Evolutionary conservation across 164 flowering plant species (phyloP), one percentile per base, ranked within the genome.

Genomic region (Saururus chinensis): DNA sequence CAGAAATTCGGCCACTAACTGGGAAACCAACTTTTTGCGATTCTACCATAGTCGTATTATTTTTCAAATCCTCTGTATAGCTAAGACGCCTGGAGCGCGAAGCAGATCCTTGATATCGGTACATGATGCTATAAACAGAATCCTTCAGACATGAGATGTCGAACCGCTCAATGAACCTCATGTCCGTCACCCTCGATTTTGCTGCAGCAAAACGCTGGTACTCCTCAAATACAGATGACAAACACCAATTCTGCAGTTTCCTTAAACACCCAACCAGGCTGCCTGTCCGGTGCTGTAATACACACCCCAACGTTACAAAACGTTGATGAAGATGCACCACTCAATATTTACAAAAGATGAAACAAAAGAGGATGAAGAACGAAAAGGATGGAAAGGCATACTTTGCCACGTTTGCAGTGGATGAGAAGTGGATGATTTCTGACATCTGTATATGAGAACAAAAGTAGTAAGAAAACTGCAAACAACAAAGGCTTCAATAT

Each of bases 341-440:
- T 12, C 19, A 23, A 23, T 55, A 24, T n/a, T n/a, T n/a, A n/a
- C n/a, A 24, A 24, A 12, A 23, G 7, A 4, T 23, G 17, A 13
- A 23, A 55, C 35, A 55, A 23, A 5, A 7, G 58, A 24, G 58
- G 37, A 55, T 4, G 6, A 14, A 11, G 13, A 10, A 24, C 3
- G 5, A 0, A 24, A 24, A 24, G 17, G 14, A 6, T 1, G 2
- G 11, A 45, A 45, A 13, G 42, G 19, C 52, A 40, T 67, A 88
- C 91, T 86, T 88, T 88, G 21, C 96, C 96, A 51, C 87, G 79
- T 64, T 86, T 88, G 78, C 96, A 88, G 62, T 88, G 96, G 63
- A 88, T 82, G 49, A 88, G 65, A 56, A 88, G 57, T 5, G 96
- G 96, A 65, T 81, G 92, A 65, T 79, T 85, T 70, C 73, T 81